Percentiles rank a stretch among this genome's conserved stretches.
Evolutionary conservation across 495 filamentous ascomycete species (phyloP).

Genomic region (Daldinia bambusicola): DNA sequence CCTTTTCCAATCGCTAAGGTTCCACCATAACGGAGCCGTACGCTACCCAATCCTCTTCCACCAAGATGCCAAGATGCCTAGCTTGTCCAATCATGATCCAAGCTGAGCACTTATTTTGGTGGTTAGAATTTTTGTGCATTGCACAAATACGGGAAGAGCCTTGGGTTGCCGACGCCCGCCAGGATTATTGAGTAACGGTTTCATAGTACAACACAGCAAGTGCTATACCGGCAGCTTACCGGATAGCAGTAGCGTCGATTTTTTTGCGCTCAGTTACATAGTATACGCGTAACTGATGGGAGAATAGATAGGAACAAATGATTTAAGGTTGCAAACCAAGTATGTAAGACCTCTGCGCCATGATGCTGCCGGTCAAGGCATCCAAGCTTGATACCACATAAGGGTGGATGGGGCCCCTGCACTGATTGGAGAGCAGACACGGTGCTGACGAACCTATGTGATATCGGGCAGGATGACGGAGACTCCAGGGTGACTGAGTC

Average conservation of each 20-base stretch:
- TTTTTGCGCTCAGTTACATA: not conserved
- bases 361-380: constrained; percentile 11
- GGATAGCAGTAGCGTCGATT: constrained; percentile 7
- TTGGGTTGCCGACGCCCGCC: constrained; percentile 6
- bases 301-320: not conserved
- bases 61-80: constrained; percentile 30
- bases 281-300: constrained; percentile 6
- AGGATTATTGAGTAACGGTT: constrained; percentile 21
- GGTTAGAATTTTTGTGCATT: not conserved
- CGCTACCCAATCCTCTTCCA: constrained; percentile 28
- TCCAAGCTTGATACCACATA: constrained; percentile 11
- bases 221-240: constrained; percentile 1
- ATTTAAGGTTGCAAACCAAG: constrained; percentile 1
- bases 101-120: constrained; percentile 9
- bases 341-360: constrained; percentile 12
- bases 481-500: constrained; percentile 12
- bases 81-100: constrained; percentile 22
- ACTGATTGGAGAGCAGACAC: constrained; percentile 20
- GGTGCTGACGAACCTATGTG: constrained; percentile 19
- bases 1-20: constrained; percentile 22
- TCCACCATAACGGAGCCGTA: constrained; percentile 33
- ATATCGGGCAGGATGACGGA: constrained; percentile 21
- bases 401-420: constrained; percentile 17
- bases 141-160: constrained; percentile 10
- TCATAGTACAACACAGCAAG: not conserved